Evolutionary conservation across 129 eudicot genomes (phyloP).

Genomic region (Flaveria linearis): DNA sequence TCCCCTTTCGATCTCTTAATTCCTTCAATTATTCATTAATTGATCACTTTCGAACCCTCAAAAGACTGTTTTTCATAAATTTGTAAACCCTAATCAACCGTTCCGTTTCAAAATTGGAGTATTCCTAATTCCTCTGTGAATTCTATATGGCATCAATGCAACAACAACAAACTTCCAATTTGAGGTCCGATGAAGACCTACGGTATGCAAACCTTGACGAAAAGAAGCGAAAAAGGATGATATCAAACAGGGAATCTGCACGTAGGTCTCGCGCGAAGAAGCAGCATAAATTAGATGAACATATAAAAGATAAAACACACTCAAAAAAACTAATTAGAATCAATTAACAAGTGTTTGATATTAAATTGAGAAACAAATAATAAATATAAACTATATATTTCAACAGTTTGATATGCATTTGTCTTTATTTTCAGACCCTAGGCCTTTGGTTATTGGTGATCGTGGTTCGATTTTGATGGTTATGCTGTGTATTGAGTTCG

Average conservation of each 20-base stretch:
- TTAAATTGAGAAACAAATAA: too few species aligned
- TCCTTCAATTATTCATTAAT: not conserved
- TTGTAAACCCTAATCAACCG: not conserved
- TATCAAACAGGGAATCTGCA: constrained; percentile 77
- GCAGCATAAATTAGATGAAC: constrained; percentile 45
- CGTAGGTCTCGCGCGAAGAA: constrained; percentile 64
- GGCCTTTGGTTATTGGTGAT: too few species aligned
- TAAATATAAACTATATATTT: too few species aligned
- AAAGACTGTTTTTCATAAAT: not conserved
- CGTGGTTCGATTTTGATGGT: too few species aligned
- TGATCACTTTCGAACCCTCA: not conserved
- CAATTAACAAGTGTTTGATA: too few species aligned
- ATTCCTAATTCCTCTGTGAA: not conserved
- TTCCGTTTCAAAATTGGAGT: not conserved
- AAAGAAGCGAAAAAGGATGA: constrained; percentile 57
- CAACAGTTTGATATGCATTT: too few species aligned
- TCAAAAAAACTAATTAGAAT: too few species aligned
- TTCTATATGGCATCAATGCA: constrained; percentile 29
- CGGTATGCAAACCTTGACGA: constrained; percentile 49
- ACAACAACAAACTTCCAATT: constrained; percentile 34
- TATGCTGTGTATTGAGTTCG: too few species aligned
- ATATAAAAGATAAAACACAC: too few species aligned
- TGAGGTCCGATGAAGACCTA: constrained; percentile 53
- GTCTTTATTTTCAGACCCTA: too few species aligned
- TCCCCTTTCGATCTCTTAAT: not conserved